Conservation (phyloP, 73 alveolate species). For the Breviolum minutum region DNA sequence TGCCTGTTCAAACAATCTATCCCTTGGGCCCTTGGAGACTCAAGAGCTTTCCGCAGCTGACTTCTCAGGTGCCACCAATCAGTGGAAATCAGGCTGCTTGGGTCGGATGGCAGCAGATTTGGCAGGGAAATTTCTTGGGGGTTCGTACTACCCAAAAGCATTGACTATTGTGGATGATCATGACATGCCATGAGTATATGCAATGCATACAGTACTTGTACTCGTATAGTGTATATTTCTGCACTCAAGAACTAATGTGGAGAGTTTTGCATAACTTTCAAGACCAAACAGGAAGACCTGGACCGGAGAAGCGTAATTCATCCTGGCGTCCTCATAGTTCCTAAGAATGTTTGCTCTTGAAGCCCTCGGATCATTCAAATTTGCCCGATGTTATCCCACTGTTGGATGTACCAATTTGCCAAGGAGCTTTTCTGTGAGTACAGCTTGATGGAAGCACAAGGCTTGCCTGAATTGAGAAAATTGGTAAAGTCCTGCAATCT, state of each 20-base stretch:
- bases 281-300: no score
- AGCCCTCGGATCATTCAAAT: no score
- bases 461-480: not conserved
- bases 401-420: not conserved
- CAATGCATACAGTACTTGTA: not conserved
- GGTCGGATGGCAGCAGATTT: not conserved
- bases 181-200: not conserved
- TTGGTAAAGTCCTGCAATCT: not conserved
- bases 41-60: not conserved
- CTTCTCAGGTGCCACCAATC: constrained; percentile 22
- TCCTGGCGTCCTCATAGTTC: no score
- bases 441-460: constrained; percentile 57
- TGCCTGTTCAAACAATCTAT: no score
- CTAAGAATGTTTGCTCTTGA: no score
- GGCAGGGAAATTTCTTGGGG: no score
- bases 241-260: no score
- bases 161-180: no score
- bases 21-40: not conserved
- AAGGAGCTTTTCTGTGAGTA: constrained; percentile 63
- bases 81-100: constrained; percentile 21
- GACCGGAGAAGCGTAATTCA: no score
- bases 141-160: no score
- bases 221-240: not conserved
- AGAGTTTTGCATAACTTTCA: no score
- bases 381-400: no score